Percentiles rank a stretch among this genome's conserved stretches.
These are phyloP conservation scores for Spathaspora passalidarum DNA, from an alignment of 805 yeast species.

Conservation along the genomic window DNA sequence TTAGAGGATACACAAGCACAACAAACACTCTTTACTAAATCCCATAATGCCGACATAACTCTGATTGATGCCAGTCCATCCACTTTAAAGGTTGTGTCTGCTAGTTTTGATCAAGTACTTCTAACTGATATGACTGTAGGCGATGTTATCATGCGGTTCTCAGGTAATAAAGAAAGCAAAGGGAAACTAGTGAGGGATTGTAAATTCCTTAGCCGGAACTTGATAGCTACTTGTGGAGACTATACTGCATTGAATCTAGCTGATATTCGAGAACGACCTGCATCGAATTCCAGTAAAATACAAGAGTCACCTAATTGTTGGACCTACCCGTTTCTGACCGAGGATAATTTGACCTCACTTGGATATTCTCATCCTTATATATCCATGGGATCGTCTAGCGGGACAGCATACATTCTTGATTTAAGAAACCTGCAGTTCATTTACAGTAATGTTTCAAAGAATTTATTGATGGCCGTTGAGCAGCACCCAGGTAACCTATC, in stretches of 20 bases:
- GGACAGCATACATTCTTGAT: constrained; percentile 20
- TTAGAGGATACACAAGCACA: neutral
- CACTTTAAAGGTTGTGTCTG: neutral
- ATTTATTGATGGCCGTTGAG: neutral
- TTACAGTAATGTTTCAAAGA: constrained; percentile 5
- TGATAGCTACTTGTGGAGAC: constrained; percentile 24
- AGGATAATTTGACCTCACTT: constrained; percentile 22
- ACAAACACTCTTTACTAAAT: neutral
- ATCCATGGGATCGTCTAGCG: constrained; percentile 21
- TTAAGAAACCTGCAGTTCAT: constrained; percentile 16
- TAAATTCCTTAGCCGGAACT: constrained; percentile 15
- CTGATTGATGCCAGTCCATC: neutral
- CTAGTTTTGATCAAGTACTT: neutral
- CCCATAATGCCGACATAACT: neutral
- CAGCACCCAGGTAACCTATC: constrained; percentile 9
- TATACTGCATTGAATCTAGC: constrained; percentile 20
- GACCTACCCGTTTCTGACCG: constrained; percentile 15
- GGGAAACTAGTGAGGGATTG: constrained; percentile 7
- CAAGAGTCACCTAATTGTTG: constrained; percentile 9
- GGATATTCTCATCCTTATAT: constrained; percentile 11
- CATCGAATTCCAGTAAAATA: neutral
- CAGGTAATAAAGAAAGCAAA: neutral
- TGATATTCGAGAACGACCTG: constrained; percentile 16
- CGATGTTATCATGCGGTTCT: neutral
- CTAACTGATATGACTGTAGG: neutral